Percentiles rank a stretch among this genome's conserved stretches.
phyloP scores from a whole-genome alignment of 495 filamentous ascomycete species.

The Xylaria castorea region DNA sequence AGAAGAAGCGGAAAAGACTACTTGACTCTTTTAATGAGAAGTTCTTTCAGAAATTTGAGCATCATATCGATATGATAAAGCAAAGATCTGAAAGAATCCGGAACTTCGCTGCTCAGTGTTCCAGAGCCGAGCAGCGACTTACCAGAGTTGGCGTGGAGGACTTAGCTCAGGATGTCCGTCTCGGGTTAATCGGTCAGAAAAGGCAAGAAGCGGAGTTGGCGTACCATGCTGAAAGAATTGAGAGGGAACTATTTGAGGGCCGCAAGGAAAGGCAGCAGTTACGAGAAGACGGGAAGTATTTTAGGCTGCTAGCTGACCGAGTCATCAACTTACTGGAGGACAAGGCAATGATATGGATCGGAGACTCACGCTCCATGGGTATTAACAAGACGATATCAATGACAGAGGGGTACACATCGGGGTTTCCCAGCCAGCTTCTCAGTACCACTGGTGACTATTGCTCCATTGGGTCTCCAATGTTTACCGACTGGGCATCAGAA shows the following conservation, averaged over 20 bases:
- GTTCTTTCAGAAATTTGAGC: constrained; percentile 50
- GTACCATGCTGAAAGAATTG: not conserved
- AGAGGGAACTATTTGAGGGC: constrained; percentile 8
- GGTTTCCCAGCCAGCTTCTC: not conserved
- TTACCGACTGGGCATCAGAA: not conserved
- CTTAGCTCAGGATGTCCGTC: constrained; percentile 18
- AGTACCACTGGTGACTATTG: not conserved
- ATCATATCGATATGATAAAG: constrained; percentile 44
- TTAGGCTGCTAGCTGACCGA: not conserved
- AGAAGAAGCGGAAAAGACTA: constrained; percentile 49
- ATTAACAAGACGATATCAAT: not conserved
- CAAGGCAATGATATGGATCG: not conserved
- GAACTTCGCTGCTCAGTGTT: constrained; percentile 25
- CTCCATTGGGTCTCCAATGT: not conserved
- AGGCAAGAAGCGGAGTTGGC: constrained; percentile 5
- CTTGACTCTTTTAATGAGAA: constrained; percentile 57
- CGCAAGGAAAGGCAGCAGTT: constrained; percentile 2
- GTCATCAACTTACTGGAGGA: not conserved
- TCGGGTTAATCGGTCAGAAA: constrained; percentile 14
- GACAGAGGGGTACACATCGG: not conserved
- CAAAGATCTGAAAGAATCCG: constrained; percentile 43
- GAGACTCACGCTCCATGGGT: not conserved
- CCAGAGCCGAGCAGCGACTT: constrained; percentile 20
- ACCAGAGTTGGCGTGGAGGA: constrained; percentile 18
- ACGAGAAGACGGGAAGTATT: not conserved